Percentiles rank a stretch among this genome's conserved stretches.
phyloP scores from a whole-genome alignment of 2,329 filamentous ascomycete species.

The Chrysosporium keratinophilum region DNA sequence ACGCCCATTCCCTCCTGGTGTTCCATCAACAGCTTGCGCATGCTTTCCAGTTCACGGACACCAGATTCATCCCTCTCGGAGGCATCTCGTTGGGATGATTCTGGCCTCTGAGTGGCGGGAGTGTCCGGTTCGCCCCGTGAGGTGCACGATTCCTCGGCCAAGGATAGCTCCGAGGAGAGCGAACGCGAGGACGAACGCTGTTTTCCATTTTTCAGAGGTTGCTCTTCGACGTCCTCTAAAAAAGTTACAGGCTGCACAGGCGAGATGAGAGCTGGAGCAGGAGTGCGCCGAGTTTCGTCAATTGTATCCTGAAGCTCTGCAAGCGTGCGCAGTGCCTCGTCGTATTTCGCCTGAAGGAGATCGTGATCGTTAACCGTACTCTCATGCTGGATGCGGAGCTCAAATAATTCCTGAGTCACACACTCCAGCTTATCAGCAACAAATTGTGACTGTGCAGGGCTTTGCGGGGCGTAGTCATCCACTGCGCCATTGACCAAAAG shows the following conservation, averaged over 20 bases:
- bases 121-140: slow-evolving; percentile 54
- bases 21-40: slow-evolving; percentile 61
- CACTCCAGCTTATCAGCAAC: slow-evolving; percentile 87
- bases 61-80: slow-evolving; percentile 38
- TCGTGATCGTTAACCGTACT: slow-evolving; percentile 70
- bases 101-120: slow-evolving; percentile 31
- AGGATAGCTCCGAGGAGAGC: slow-evolving; percentile 88
- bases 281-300: slow-evolving; percentile 57
- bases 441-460: slow-evolving; percentile 69
- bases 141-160: slow-evolving; percentile 64
- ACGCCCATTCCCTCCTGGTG: slow-evolving; percentile 65
- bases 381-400: slow-evolving; percentile 85
- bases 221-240: slow-evolving; percentile 66
- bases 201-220: slow-evolving; percentile 57
- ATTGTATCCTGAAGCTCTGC: slow-evolving; percentile 67
- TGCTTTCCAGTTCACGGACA: slow-evolving; percentile 56
- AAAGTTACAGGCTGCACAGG: slow-evolving; percentile 61
- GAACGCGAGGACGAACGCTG: slow-evolving; percentile 74
- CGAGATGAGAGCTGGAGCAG: slow-evolving; percentile 35
- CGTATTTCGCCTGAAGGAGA: slow-evolving; percentile 75
- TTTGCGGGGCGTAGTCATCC: slow-evolving; percentile 47
- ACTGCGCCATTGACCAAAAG: slow-evolving; percentile 18
- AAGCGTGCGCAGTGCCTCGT: slow-evolving; percentile 71
- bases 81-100: slow-evolving; percentile 19
- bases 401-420: slow-evolving; percentile 82